These are phyloP conservation scores for Coccomyxa subellipsoidea DNA, from an alignment of 163 green algal species.

Conservation along the genomic window DNA sequence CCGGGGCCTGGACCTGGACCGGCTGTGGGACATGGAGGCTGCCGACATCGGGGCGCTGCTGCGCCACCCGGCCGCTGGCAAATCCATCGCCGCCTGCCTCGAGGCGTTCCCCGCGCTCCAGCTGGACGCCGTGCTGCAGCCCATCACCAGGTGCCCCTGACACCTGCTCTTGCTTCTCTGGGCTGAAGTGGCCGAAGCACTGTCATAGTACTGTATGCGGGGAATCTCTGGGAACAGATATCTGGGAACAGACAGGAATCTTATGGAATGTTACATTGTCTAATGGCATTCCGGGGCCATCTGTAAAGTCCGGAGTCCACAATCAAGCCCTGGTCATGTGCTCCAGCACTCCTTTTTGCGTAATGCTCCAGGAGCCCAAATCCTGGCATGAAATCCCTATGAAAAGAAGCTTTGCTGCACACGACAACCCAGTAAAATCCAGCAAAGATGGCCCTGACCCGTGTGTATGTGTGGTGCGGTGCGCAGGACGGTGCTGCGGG, in stretches of 20 bases:
- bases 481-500: conserved; percentile 80
- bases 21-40: conserved; percentile 79
- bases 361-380: no score
- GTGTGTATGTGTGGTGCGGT: no score
- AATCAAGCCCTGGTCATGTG: no score
- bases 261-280: no score
- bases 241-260: no score
- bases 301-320: no score
- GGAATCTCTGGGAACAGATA: background rate
- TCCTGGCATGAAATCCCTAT: no score
- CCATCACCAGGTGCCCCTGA: conserved; percentile 74
- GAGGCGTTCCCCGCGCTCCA: conserved; percentile 71
- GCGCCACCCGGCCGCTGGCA: conserved; percentile 65
- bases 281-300: no score
- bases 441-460: background rate
- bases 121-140: conserved; percentile 72
- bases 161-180: background rate
- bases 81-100: conserved; percentile 42
- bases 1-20: conserved; percentile 57
- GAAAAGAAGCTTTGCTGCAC: no score
- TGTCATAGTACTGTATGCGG: background rate
- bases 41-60: conserved; percentile 79
- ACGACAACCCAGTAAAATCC: no score
- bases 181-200: no score
- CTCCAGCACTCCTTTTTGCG: no score